Conservation (phyloP, 2,329 filamentous ascomycete genomes). For the Aureobasidium lini region DNA sequence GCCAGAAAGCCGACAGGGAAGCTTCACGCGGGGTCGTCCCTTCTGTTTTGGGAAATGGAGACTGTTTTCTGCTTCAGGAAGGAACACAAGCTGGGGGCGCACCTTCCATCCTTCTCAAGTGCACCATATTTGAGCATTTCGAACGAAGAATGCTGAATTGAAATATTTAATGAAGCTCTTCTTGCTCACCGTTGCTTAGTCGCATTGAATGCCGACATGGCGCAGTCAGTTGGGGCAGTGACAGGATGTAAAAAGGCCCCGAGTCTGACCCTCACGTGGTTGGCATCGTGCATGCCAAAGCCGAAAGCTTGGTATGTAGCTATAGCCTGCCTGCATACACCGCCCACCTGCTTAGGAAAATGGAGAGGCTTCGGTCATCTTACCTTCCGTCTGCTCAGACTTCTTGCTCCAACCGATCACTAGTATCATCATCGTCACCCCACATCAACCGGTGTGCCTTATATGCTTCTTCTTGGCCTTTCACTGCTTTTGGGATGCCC, state of each 20-base stretch:
- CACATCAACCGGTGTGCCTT: not conserved
- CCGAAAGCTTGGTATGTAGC: slow-evolving; percentile 8
- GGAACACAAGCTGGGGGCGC: not conserved
- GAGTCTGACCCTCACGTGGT: not conserved
- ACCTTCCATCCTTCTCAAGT: not conserved
- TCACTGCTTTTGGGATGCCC: not conserved
- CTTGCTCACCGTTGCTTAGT: not conserved
- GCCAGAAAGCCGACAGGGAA: not conserved
- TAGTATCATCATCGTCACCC: not conserved
- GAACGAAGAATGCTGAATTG: not conserved
- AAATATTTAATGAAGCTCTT: not conserved
- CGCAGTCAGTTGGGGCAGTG: not conserved
- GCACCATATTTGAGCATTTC: not conserved
- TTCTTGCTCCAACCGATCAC: not conserved
- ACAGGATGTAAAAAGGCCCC: not conserved
- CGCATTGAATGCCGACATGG: not conserved
- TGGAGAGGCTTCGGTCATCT: not conserved
- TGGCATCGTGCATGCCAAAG: not conserved
- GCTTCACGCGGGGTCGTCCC: not conserved
- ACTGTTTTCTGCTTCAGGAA: slow-evolving; percentile 1
- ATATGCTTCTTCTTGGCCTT: not conserved
- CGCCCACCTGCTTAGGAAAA: not conserved
- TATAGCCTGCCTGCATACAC: not conserved
- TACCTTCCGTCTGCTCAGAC: not conserved
- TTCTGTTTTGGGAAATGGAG: not conserved